Conservation (phyloP, 1,284 basidiomycete species). For the Exobasidium rhododendri region DNA sequence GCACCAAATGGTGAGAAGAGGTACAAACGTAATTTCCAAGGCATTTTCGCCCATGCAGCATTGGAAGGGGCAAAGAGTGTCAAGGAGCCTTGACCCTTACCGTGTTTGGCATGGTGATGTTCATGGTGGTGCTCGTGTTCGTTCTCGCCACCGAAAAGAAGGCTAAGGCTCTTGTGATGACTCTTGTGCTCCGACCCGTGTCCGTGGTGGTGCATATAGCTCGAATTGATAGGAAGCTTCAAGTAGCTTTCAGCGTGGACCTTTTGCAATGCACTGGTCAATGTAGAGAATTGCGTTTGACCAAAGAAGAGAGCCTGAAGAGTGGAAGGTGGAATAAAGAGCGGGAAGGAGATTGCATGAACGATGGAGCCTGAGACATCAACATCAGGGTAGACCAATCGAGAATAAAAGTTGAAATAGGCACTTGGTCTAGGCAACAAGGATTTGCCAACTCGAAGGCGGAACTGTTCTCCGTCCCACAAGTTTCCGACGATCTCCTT, state of each 20-base stretch:
- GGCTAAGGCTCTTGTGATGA: slow-evolving; percentile 3
- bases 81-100: slow-evolving; percentile 60
- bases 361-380: slow-evolving; percentile 63
- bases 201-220: not conserved
- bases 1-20: slow-evolving; percentile 69
- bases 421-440: slow-evolving; percentile 56
- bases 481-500: slow-evolving; percentile 47
- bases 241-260: slow-evolving; percentile 25
- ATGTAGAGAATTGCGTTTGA: slow-evolving; percentile 62
- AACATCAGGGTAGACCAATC: slow-evolving; percentile 57
- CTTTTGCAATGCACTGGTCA: slow-evolving; percentile 51
- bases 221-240: slow-evolving; percentile 10
- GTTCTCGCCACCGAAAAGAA: not conserved
- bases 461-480: slow-evolving; percentile 61
- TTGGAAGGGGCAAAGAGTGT: slow-evolving; percentile 70
- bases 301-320: slow-evolving; percentile 64
- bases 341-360: slow-evolving; percentile 64
- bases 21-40: slow-evolving; percentile 62
- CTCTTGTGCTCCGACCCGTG: not conserved
- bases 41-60: slow-evolving; percentile 64
- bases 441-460: slow-evolving; percentile 62
- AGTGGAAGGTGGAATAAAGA: slow-evolving; percentile 65
- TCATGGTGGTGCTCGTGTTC: slow-evolving; percentile 60
- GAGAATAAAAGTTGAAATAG: slow-evolving; percentile 63
- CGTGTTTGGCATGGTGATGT: slow-evolving; percentile 32